A percentile compares a stretch with the other conserved stretches of the same genome.
Conservation (phyloP, 83 land plant genomes). For the Picea abies region DNA sequence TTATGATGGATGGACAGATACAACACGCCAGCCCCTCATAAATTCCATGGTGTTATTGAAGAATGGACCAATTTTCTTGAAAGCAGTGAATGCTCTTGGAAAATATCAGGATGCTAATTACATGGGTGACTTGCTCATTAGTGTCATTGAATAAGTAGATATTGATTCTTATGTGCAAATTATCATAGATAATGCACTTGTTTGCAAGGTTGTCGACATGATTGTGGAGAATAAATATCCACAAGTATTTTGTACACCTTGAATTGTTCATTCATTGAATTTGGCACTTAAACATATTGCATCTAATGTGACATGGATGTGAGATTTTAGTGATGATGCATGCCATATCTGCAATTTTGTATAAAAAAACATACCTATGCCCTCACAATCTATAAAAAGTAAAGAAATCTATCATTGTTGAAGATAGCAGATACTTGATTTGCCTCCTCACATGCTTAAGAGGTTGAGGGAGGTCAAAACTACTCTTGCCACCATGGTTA, state of each 20-base stretch:
- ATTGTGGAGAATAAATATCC: background rate
- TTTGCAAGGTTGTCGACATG: background rate
- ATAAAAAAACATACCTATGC: too few species aligned
- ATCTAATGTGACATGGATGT: background rate
- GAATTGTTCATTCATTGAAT: too few species aligned
- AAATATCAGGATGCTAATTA: background rate
- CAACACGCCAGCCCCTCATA: background rate
- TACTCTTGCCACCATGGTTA: background rate
- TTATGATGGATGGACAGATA: background rate
- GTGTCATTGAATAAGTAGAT: background rate
- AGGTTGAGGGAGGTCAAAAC: background rate
- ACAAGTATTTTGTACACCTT: background rate
- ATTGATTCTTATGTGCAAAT: background rate
- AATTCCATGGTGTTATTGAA: background rate
- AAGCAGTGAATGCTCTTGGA: background rate
- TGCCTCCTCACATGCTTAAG: too few species aligned
- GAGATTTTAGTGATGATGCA: too few species aligned
- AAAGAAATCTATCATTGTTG: too few species aligned
- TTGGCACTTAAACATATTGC: too few species aligned
- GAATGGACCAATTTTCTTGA: background rate
- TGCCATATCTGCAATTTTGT: background rate
- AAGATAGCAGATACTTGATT: too few species aligned
- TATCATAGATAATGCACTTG: background rate
- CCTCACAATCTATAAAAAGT: too few species aligned
- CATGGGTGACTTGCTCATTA: background rate